These are phyloP conservation scores for Rehmannia glutinosa DNA, from an alignment of 257 asterid genomes.

Conservation along the genomic window DNA sequence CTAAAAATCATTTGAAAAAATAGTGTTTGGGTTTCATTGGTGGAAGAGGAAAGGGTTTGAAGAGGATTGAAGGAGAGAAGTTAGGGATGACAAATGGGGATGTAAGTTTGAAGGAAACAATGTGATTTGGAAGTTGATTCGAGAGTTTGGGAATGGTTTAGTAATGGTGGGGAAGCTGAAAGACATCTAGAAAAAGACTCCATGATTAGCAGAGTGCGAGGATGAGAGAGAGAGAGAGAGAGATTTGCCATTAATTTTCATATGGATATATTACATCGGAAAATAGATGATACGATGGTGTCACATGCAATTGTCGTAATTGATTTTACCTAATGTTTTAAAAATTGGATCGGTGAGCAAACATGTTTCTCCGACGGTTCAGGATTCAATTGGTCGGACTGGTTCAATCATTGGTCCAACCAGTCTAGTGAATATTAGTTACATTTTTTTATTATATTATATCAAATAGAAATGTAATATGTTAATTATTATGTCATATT, in stretches of 20 bases:
- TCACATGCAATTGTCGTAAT: conserved; percentile 29
- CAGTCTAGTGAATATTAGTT: too few species aligned
- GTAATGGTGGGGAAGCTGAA: conserved; percentile 45
- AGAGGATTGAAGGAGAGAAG: conserved; percentile 21
- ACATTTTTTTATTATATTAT: too few species aligned
- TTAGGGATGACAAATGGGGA: conserved; percentile 16
- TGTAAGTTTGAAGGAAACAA: conserved; percentile 12
- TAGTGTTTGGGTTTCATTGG: conserved; percentile 13
- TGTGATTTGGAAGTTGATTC: conserved; percentile 28
- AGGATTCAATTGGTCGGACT: too few species aligned
- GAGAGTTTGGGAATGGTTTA: conserved; percentile 36
- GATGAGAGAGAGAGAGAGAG: neutral
- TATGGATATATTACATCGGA: too few species aligned
- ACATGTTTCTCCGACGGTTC: too few species aligned
- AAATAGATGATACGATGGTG: conserved; percentile 42
- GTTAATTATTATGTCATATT: too few species aligned
- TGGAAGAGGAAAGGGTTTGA: conserved; percentile 10
- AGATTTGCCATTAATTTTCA: neutral
- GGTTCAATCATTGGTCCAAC: too few species aligned
- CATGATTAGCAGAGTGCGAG: conserved; percentile 40
- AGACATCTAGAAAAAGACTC: conserved; percentile 63
- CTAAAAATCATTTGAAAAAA: neutral
- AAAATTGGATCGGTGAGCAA: too few species aligned
- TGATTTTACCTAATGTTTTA: neutral
- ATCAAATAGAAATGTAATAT: too few species aligned